Conservation (phyloP, 2,329 filamentous ascomycete genomes). For the Colletotrichum trifolii region DNA sequence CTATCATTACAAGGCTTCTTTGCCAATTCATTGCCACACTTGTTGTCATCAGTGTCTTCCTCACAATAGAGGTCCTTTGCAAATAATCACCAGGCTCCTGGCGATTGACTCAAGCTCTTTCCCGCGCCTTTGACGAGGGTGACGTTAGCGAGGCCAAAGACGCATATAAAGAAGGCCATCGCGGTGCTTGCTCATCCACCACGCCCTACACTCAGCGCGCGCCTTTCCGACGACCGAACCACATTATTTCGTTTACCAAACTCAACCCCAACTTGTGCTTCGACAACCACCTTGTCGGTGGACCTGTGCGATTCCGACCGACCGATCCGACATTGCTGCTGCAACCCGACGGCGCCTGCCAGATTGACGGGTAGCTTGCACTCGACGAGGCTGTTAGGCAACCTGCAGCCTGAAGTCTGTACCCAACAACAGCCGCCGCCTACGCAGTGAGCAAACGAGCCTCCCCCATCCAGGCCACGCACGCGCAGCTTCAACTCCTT, state of each 20-base stretch:
- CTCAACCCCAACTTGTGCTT: constrained; percentile 10
- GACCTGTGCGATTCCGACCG: constrained; percentile 11
- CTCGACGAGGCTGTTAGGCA: constrained; percentile 25
- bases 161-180: constrained; percentile 19
- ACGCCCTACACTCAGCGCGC: constrained; percentile 13
- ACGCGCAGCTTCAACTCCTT: constrained; percentile 16
- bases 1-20: constrained; percentile 35
- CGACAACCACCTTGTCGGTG: constrained; percentile 12
- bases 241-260: constrained; percentile 1
- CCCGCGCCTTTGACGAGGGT: constrained; percentile 28
- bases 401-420: constrained; percentile 16
- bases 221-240: constrained; percentile 15
- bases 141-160: constrained; percentile 14
- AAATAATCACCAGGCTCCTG: constrained; percentile 17
- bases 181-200: constrained; percentile 9
- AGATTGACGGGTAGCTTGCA: constrained; percentile 2
- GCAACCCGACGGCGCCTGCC: constrained; percentile 3
- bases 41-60: constrained; percentile 22
- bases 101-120: constrained; percentile 31
- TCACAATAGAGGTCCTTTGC: constrained; percentile 34
- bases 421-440: constrained; percentile 4
- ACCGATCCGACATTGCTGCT: constrained; percentile 13
- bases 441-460: constrained; percentile 15
- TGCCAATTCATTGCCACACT: constrained; percentile 20
- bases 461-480: constrained; percentile 11